Conservation (phyloP, 75 land plant species). For the Cunninghamia lanceolata region DNA sequence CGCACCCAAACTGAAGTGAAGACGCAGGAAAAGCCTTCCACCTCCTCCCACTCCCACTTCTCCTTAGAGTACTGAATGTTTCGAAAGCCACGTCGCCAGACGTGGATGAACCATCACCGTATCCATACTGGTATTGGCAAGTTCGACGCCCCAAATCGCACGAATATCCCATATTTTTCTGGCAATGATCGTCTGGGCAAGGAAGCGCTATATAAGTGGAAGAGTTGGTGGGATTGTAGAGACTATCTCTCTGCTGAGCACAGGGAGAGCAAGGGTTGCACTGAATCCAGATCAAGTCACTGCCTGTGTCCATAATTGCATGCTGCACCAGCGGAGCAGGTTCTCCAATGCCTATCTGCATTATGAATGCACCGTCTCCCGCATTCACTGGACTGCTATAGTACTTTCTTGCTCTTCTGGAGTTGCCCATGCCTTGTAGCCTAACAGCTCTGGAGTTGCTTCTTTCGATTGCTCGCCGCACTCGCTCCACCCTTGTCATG, state of each 20-base stretch:
- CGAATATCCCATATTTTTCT: neutral
- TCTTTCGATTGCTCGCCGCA: neutral
- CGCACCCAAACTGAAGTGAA: conserved; percentile 34
- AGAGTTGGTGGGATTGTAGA: conserved; percentile 19
- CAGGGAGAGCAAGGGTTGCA: conserved; percentile 18
- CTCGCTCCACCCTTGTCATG: neutral
- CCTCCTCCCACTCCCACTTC: neutral
- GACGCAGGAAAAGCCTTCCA: conserved; percentile 3
- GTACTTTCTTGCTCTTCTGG: no score
- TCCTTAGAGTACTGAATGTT: conserved; percentile 4
- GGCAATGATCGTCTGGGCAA: neutral
- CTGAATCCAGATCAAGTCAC: conserved; percentile 29
- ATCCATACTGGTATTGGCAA: conserved; percentile 4
- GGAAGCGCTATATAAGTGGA: conserved; percentile 4
- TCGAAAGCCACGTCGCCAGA: conserved; percentile 18
- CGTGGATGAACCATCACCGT: conserved; percentile 27
- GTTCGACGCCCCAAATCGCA: no score
- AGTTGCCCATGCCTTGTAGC: neutral
- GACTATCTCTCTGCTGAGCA: neutral
- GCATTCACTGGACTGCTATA: neutral
- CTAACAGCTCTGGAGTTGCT: neutral
- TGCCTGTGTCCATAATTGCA: conserved; percentile 23
- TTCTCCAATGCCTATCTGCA: conserved; percentile 22
- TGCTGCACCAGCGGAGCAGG: conserved; percentile 11
- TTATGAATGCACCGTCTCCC: conserved; percentile 21